Conservation (phyloP, 2,329 filamentous ascomycete genomes). For the Calonectria pauciramosa region DNA sequence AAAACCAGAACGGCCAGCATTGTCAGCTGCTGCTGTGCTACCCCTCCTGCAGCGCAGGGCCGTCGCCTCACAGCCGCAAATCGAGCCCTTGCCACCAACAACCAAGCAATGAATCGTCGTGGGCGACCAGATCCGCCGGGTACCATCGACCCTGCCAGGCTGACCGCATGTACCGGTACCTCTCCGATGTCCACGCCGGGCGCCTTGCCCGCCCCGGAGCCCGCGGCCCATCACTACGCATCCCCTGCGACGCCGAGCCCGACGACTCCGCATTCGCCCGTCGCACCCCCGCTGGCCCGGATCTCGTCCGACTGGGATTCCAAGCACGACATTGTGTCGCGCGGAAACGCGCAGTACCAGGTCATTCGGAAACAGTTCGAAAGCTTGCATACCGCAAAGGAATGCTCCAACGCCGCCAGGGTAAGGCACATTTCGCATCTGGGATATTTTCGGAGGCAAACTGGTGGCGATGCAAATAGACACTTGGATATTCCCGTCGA, state of each 20-base stretch:
- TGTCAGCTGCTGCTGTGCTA: neutral
- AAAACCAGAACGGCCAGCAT: neutral
- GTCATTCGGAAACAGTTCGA: neutral
- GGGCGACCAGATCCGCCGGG: neutral
- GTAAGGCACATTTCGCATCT: neutral
- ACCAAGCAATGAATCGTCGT: neutral
- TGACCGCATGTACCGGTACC: neutral
- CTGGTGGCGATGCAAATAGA: neutral
- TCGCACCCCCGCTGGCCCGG: neutral
- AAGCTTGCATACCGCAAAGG: neutral
- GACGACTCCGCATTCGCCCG: neutral
- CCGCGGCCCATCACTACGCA: neutral
- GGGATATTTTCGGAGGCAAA: neutral
- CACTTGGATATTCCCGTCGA: neutral
- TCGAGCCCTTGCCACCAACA: neutral
- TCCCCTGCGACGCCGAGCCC: neutral
- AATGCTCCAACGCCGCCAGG: no score
- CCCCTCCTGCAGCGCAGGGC: neutral
- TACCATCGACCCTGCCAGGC: neutral
- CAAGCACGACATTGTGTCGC: neutral
- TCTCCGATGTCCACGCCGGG: neutral
- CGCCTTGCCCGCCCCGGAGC: neutral
- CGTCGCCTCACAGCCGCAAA: neutral
- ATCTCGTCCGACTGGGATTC: constrained; percentile 2
- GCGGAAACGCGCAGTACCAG: neutral